Percentiles rank a stretch among this genome's conserved stretches.
Evolutionary conservation across 768 basidiomycete genomes (phyloP).

Genomic region (Leccinum variicolor): DNA sequence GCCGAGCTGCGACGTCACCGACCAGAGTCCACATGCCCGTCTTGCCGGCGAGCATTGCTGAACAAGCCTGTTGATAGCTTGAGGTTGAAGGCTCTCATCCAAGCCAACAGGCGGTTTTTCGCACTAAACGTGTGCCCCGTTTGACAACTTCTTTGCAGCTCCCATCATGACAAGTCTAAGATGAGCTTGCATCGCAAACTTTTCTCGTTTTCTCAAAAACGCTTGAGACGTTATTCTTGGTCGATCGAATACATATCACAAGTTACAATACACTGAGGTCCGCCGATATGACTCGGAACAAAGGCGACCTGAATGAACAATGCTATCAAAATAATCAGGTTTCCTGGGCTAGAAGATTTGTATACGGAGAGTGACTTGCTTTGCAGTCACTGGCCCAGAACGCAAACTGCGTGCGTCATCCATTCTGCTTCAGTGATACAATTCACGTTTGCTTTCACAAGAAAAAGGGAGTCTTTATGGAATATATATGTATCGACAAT

Average conservation of each 20-base stretch:
- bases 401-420: no score
- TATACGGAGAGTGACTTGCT: no score
- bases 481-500: no score
- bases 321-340: no score
- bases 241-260: not conserved
- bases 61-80: conserved; percentile 58
- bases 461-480: no score
- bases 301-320: no score
- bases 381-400: no score
- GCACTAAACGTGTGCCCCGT: conserved; percentile 26
- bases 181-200: not conserved
- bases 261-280: not conserved
- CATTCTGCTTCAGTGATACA: no score
- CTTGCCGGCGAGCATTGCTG: conserved; percentile 51
- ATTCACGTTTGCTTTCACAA: no score
- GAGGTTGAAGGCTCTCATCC: conserved; percentile 54
- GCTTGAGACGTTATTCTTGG: not conserved
- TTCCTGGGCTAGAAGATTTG: no score
- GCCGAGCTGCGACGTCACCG: conserved; percentile 26
- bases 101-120: conserved; percentile 20
- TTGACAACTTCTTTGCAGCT: conserved; percentile 46
- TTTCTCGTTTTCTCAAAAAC: not conserved
- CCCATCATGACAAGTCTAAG: not conserved
- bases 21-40: conserved; percentile 65
- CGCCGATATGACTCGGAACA: no score